Base-by-base conservation (phyloP, 1,139 yeast genomes). In the Yamadazyma blattariae region DNA sequence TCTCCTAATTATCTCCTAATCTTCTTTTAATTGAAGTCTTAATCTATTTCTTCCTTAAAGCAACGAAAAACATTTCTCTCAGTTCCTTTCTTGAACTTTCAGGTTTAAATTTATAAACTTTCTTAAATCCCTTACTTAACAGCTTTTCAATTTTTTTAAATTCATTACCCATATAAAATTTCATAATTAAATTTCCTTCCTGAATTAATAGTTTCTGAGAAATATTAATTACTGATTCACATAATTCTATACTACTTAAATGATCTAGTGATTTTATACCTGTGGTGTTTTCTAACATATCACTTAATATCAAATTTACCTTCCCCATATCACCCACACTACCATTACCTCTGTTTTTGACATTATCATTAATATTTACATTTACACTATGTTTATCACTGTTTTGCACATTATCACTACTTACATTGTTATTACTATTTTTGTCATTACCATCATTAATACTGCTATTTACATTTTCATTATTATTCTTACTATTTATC, bases 211-310 rank as follows among this genome's bases (percentile, higher is more conserved):
- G 46, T 7, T 46, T 41, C 29, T 56, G 45, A 1, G 69, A 51
- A 18, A 68, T 42, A 3, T 59, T 42, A 4, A 67, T 35, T 2
- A 67, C 71, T 0, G 67, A 71, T 25, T 60, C 60, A 42, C 75
- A 69, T 25, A 70, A 44, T 33, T 69, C 74, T 70, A 69, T 66
- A 40, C 72, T 69, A 13, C 70, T 73, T 30, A 52, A 56, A 46
- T 70, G 76, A 45, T 70, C 76, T 24, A 52, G 57, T 37, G 61
- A 67, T 35, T 65, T 64, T 21, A 62, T 58, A 1, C 76, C 76
- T 3, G 67, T 60, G 7, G 74, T 65, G 37, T 70, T 69, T n/a
- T 63, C 61, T 74, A 70, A 68, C 76, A 70, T 70, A 43, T 70
- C 76, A 44, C 75, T 69, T 31, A 70, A 35, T 1, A 70, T 61